These are phyloP conservation scores for Yarrowia porcina DNA, from an alignment of 805 yeast species.

Conservation along the genomic window DNA sequence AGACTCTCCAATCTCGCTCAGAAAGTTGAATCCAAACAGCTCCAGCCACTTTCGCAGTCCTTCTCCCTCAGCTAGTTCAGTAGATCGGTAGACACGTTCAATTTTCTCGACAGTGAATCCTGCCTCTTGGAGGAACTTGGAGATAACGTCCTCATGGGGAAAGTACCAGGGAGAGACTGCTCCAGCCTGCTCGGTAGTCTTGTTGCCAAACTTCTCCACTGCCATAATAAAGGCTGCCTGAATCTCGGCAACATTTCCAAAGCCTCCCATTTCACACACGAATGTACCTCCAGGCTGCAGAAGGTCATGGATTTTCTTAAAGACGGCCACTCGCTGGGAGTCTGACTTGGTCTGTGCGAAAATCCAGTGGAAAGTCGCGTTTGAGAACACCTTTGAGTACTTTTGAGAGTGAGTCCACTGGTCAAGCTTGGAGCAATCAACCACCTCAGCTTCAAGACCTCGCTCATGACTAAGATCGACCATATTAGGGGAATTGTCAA, in stretches of 20 bases:
- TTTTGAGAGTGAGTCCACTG: neutral
- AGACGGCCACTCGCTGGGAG: slow-evolving; percentile 27
- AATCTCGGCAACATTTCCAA: slow-evolving; percentile 34
- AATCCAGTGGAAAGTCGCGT: slow-evolving; percentile 35
- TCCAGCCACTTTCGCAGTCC: slow-evolving; percentile 33
- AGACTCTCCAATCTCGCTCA: slow-evolving; percentile 12
- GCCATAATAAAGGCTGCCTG: slow-evolving; percentile 29
- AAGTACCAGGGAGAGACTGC: slow-evolving; percentile 32
- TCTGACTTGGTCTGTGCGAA: slow-evolving; percentile 24
- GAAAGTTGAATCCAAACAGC: slow-evolving; percentile 33
- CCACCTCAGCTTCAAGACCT: slow-evolving; percentile 14
- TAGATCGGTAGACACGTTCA: slow-evolving; percentile 32
- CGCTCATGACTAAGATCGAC: neutral
- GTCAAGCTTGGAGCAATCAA: slow-evolving; percentile 8
- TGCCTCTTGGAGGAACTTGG: slow-evolving; percentile 28
- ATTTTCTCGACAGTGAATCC: slow-evolving; percentile 31
- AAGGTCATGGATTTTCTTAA: slow-evolving; percentile 28
- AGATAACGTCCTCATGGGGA: slow-evolving; percentile 27
- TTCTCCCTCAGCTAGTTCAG: slow-evolving; percentile 28
- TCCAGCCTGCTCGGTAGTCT: slow-evolving; percentile 25
- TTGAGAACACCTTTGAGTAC: slow-evolving; percentile 33
- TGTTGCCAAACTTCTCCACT: slow-evolving; percentile 24
- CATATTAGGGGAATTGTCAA: slow-evolving; percentile 7
- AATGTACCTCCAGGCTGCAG: slow-evolving; percentile 30
- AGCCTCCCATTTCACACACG: slow-evolving; percentile 34